These are phyloP conservation scores for Oryza officinalis DNA, from an alignment of 176 grass and related monocot genomes.

Conservation along the genomic window DNA sequence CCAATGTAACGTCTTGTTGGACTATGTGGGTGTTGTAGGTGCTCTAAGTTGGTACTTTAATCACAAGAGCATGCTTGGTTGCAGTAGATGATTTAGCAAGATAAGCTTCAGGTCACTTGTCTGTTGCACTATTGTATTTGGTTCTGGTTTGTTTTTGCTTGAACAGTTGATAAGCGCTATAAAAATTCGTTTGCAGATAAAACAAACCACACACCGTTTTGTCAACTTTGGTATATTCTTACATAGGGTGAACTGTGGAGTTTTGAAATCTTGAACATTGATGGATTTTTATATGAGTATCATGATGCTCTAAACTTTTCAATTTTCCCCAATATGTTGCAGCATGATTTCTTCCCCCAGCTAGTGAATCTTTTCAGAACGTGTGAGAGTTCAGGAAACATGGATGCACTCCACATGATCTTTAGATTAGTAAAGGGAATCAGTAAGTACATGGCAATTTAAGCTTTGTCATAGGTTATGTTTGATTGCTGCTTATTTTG, in stretches of 20 bases:
- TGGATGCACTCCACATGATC: constrained; percentile 71
- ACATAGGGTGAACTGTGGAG: not conserved
- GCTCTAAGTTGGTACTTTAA: not conserved
- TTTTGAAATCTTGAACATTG: not conserved
- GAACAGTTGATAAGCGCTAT: not conserved
- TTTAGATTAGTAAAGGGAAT: constrained; percentile 85
- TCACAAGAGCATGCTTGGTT: not conserved
- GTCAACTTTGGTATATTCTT: constrained; percentile 28
- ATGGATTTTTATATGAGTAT: constrained; percentile 6
- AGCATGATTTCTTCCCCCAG: constrained; percentile 86
- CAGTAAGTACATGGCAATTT: constrained; percentile 59
- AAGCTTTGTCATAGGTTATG: constrained; percentile 32
- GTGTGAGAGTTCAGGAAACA: constrained; percentile 65
- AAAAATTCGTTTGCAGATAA: not conserved
- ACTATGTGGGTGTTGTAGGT: not conserved
- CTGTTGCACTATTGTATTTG: constrained; percentile 4
- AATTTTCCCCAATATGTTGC: constrained; percentile 26
- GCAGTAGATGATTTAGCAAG: not conserved
- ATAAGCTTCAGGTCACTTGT: not conserved
- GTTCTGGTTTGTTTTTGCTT: constrained; percentile 17
- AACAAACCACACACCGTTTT: constrained; percentile 2
- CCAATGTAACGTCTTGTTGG: not conserved
- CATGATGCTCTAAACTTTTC: constrained; percentile 21
- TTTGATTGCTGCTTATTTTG: constrained; percentile 34
- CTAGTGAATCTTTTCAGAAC: constrained; percentile 70